These are phyloP conservation scores for Cutaneotrichosporon dermatis DNA, from an alignment of 1,284 basidiomycete species.

Conservation along the genomic window DNA sequence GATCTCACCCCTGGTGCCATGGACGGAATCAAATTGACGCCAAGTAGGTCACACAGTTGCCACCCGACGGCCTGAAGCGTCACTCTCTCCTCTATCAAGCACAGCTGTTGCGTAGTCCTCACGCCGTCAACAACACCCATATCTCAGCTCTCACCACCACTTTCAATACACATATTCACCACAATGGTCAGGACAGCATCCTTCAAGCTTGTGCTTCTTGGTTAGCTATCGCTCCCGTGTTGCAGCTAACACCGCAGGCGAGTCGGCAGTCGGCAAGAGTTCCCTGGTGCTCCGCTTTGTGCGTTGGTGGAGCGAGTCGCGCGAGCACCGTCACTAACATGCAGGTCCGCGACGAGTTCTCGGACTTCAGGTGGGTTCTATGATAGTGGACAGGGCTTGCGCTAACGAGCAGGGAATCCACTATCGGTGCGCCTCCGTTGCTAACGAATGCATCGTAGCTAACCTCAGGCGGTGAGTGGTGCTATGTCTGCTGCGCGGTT, in stretches of 20 bases:
- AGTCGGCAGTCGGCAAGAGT: slow-evolving; percentile 96
- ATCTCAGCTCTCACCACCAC: too few relatives aligned
- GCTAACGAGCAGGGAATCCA: slow-evolving; percentile 41
- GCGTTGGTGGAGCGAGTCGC: slow-evolving; percentile 38
- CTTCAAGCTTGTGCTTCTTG: slow-evolving; percentile 80
- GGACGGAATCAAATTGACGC: neutral
- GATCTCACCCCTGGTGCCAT: too few relatives aligned
- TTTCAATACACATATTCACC: neutral
- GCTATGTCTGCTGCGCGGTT: too few relatives aligned
- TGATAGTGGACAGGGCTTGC: too few relatives aligned
- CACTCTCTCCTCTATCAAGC: too few relatives aligned
- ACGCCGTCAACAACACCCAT: neutral
- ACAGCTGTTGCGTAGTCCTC: too few relatives aligned
- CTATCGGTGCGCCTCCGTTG: slow-evolving; percentile 33
- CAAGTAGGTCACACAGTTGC: neutral
- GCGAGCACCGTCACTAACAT: neutral
- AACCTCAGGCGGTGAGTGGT: slow-evolving; percentile 24
- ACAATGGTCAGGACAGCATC: slow-evolving; percentile 43
- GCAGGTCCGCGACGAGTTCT: slow-evolving; percentile 77
- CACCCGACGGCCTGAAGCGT: neutral
- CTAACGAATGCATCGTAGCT: neutral
- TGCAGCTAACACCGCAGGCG: slow-evolving; percentile 57
- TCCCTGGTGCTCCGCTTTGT: slow-evolving; percentile 93
- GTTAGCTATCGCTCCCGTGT: slow-evolving; percentile 55
- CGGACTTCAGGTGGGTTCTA: slow-evolving; percentile 77